Conservation (phyloP, 352 stramenopile species). For the Phytophthora hybrid region DNA sequence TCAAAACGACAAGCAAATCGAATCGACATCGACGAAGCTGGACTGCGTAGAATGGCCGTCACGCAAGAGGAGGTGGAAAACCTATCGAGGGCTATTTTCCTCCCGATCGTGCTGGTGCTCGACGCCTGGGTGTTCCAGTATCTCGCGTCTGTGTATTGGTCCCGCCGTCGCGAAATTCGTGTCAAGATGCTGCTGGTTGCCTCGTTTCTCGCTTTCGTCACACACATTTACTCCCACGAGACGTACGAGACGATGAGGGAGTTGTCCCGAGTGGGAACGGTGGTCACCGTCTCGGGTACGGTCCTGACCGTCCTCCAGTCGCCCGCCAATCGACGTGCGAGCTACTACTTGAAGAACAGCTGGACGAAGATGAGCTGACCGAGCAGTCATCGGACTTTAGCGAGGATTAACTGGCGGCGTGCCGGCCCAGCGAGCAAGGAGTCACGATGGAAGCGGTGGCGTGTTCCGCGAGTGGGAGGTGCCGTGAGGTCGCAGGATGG, state of each 20-base stretch:
- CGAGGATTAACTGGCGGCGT: too few species aligned
- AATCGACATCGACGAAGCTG: neutral
- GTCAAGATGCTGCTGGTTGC: constrained; percentile 36
- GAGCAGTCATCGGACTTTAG: too few species aligned
- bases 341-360: too few species aligned
- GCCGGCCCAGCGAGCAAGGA: too few species aligned
- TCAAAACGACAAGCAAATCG: neutral
- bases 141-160: constrained; percentile 42
- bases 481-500: too few species aligned
- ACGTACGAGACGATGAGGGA: constrained; percentile 7
- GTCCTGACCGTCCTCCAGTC: too few species aligned
- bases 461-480: too few species aligned
- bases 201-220: constrained; percentile 33
- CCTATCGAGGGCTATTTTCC: constrained; percentile 25
- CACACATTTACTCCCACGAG: constrained; percentile 37
- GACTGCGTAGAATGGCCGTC: neutral
- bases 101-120: constrained; percentile 45
- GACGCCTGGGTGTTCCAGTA: constrained; percentile 51
- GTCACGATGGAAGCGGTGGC: too few species aligned
- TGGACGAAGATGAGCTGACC: too few species aligned
- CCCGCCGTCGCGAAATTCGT: constrained; percentile 34
- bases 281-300: too few species aligned
- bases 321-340: too few species aligned
- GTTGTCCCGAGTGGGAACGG: too few species aligned
- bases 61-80: constrained; percentile 24